Evolutionary conservation across 768 basidiomycete genomes (phyloP), one percentile per base, ranked within the genome.

Genomic region (Exidia glandulosa): DNA sequence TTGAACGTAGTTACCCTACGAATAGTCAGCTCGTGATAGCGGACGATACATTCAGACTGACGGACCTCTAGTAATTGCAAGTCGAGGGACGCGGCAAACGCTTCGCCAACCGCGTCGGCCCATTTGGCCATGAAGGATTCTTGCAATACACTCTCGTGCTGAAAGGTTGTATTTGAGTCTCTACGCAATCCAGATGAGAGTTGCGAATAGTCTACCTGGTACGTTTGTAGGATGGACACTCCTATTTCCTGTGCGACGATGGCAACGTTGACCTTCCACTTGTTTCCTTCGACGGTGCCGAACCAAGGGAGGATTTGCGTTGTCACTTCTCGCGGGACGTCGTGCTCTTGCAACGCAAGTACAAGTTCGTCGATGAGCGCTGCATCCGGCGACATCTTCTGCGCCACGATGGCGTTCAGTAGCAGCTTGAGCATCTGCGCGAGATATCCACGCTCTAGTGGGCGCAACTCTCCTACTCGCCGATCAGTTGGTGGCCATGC

Each of bases 251-350:
- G 74, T 2, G 75, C 76, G 4, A 74, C 70, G 32, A 79, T 76
- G 59, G 93, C 78, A 79, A 88, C 81, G 45, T 68, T 77, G 90
- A 92, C 94, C 47, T 70, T 71, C 2, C 75, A 81, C 19, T 75
- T 75, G 16, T 41, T 45, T 71, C 56, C 69, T 23, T 61, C 65
- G 13, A 58, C 62, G 14, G 27, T 59, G 16, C 92, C 93, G 64
- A 95, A 97, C 86, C 94, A 94, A 0, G 73, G 68, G 76, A 96
- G 82, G 30, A 93, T 78, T 67, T 92, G 90, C 6, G 68, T 72
- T 7, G 83, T 79, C 31, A 93, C 79, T 2, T 74, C 68, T 6
- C 80, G 72, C 7, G 81, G 76, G 16, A 94, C 72, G 23, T 90
- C 89, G 66, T 92, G 85, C 2, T 89, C 87, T 19, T 82, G 80